Base-by-base conservation (phyloP, 768 basidiomycete genomes). In the Suillus hirtellus region DNA sequence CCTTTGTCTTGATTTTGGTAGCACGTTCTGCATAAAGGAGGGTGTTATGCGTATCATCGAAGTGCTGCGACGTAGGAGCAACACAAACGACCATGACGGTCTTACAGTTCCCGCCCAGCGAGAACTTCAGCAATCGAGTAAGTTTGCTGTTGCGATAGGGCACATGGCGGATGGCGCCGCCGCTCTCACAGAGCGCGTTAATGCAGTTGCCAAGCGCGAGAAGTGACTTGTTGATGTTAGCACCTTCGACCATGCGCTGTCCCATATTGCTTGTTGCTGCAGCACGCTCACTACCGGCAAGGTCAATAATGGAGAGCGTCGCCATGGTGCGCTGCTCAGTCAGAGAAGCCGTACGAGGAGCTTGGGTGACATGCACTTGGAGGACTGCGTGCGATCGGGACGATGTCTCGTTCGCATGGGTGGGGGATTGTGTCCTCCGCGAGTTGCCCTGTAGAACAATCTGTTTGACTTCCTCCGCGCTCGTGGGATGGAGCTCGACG, bases 81-180 rank as follows among this genome's bases (percentile, higher is more conserved):
- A 99, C 82, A 73, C 97, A 99, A 65, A 99, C 96, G 66, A 98
- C 94, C 97, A 99, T 99, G 72, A 97, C 95, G 1, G 97, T 99
- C 78, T 96, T 94, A 85, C 97, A 99, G 76, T 99, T 99, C 7
- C 97, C 97, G 1, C 96, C 96, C 55, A 99, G 86, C 1, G 96
- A 96, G 80, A 98, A 98, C 76, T 98, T 99, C 72, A 99, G 89
- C 52, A 99, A 78, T 49, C 97, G 92, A 1, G 97, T 99, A 67
- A 99, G 90, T 78, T 99, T 99, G 82, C 93, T 95, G 79, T 99
- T 97, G 61, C 97, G 87, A 76, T 99, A 99, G 0, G 97, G 97
- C 14, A 99, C 84, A 73, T 99, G 97, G 42, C 92, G 92, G 63
- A 87, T 75, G 34, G 90, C 89, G 35, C 91, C 91, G 7, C 93